Evolutionary conservation across 139 green algal species (phyloP).

Genomic region (Chlamydomonas sphaeroides): DNA sequence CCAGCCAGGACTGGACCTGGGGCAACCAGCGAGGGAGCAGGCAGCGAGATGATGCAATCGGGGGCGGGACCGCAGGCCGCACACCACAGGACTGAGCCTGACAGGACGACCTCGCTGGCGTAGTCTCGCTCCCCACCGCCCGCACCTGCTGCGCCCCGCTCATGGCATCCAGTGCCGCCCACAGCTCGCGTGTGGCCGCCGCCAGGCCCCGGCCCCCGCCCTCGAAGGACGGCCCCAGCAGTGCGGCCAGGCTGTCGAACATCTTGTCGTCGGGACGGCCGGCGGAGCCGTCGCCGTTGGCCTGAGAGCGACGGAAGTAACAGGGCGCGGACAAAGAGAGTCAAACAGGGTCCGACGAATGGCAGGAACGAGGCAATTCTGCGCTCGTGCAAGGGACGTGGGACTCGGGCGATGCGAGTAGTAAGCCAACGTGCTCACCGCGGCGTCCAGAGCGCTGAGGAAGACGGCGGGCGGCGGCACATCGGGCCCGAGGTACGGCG

Average conservation of each 20-base stretch:
- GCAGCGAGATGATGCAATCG: no score
- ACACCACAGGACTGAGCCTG: no score
- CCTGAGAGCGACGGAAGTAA: not conserved
- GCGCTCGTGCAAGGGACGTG: no score
- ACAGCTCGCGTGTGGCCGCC: not conserved
- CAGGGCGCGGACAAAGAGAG: not conserved
- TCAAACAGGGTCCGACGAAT: no score
- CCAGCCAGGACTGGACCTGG: not conserved
- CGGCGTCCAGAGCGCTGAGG: not conserved
- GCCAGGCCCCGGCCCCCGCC: constrained; percentile 5
- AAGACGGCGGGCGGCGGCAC: not conserved
- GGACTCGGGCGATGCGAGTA: no score
- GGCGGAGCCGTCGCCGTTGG: not conserved
- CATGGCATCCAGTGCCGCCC: constrained; percentile 10
- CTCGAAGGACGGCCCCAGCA: constrained; percentile 18
- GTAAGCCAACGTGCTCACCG: no score
- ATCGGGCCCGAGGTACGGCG: constrained; percentile 2
- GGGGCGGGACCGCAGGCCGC: no score
- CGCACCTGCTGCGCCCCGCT: constrained; percentile 11
- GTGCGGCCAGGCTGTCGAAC: not conserved
- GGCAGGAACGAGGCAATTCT: no score
- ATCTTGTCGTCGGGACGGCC: not conserved
- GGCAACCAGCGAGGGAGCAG: no score
- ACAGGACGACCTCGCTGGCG: no score
- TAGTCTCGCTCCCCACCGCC: no score